Base-by-base conservation (phyloP, 768 basidiomycete species). In the Crepidotus variabilis region DNA sequence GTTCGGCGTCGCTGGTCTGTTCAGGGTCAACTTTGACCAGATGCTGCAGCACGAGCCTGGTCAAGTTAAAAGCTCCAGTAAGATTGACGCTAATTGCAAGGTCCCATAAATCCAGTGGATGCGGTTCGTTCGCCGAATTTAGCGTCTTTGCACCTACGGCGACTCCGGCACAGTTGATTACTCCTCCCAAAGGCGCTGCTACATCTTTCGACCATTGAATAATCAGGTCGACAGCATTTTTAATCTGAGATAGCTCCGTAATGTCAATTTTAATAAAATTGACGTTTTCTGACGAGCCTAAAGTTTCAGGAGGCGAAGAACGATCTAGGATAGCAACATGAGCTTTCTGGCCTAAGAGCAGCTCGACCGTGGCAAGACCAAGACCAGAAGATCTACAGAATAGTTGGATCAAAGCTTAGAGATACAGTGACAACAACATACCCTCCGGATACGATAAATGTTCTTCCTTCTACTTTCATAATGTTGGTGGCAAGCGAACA, bases 371-470 rank as follows among this genome's bases (percentile, higher is more conserved):
- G 5, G 80, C 79, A 8, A 83, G 73, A 16, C 84, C 84, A 10
- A 85, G 73, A 21, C 84, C 84, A 20, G 81, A 82, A 16, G 82
- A 82, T 13, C 82, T 84, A 57, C 22, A 56, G 5, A 13, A 46
- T 36, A 23, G 51, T 39, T 50, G 9, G 49, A 33, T 35, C 21
- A 45, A 16, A 32, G 47, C 22, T 21, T 24, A 45, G 24, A 39
- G 13, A 21, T 23, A 35, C 7, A 54, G 24, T 1, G 8, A 23
- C 14, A 11, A 32, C 3, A 18, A 64, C 75, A 62, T 59, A 83
- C 81, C 82, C 83, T 52, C 83, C 82, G 45, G 82, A 84, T 10
- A 84, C 71, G 43, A 85, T 70, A 61, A 83, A 82, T 2, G 83
- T 85, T 20, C 82, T 69, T 23, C 78, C 75, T 56, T 70, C 72